These are phyloP conservation scores for Citeromyces hawaiiensis DNA, from an alignment of 1,139 yeast species.

Conservation along the genomic window DNA sequence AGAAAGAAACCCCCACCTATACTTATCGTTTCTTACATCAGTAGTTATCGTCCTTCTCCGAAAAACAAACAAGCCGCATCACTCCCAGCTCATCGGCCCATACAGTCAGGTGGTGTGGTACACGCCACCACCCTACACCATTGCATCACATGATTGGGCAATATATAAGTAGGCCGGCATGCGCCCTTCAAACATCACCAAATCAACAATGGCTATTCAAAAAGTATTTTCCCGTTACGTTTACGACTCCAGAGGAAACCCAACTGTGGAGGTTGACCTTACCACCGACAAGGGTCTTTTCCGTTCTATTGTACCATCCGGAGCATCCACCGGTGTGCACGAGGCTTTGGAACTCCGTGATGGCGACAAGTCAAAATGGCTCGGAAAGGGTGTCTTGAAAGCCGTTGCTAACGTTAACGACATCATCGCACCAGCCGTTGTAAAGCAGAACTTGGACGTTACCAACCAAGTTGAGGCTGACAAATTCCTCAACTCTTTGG, in stretches of 20 bases:
- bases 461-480: conserved; percentile 63
- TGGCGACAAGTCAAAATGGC: conserved; percentile 77
- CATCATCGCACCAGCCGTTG: conserved; percentile 67
- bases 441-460: conserved; percentile 57
- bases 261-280: conserved; percentile 82
- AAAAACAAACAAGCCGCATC: no score
- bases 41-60: no score
- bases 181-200: background rate
- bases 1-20: no score
- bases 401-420: conserved; percentile 80
- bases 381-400: conserved; percentile 79
- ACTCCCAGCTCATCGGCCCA: no score
- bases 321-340: conserved; percentile 82
- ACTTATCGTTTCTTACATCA: no score
- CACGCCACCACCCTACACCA: background rate
- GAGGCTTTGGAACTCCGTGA: conserved; percentile 88
- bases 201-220: conserved; percentile 3
- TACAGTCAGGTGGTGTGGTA: no score
- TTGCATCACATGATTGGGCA: background rate
- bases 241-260: conserved; percentile 92
- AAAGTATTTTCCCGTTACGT: conserved; percentile 77
- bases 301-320: conserved; percentile 85
- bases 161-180: background rate
- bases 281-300: conserved; percentile 68
- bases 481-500: conserved; percentile 56